Percentiles rank a stretch among this genome's conserved stretches.
Evolutionary conservation across 305 asterid genomes (phyloP).

Genomic region (Striga hermonthica): DNA sequence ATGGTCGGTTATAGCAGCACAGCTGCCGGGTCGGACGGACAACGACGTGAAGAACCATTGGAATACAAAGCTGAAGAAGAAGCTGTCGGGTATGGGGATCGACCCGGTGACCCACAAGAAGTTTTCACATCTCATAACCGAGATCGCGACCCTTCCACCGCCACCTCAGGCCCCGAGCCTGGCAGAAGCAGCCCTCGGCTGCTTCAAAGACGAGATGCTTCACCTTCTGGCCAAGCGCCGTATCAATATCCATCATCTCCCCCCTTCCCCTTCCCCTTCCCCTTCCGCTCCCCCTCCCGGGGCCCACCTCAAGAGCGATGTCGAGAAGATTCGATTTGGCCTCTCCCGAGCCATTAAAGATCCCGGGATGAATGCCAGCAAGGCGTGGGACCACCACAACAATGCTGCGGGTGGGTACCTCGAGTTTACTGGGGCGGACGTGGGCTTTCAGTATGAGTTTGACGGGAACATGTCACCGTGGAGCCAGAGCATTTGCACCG

Average conservation of each 20-base stretch:
- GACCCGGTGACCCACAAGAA: slow-evolving; percentile 98
- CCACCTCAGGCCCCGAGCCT: slow-evolving; percentile 78
- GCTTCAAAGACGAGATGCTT: slow-evolving; percentile 98
- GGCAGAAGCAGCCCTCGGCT: slow-evolving; percentile 95
- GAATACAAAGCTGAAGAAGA: slow-evolving; percentile 93
- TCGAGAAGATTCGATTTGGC: slow-evolving; percentile 63
- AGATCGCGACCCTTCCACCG: slow-evolving; percentile 90
- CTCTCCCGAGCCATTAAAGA: slow-evolving; percentile 68
- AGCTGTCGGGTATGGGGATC: slow-evolving; percentile 46
- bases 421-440: slow-evolving; percentile 41
- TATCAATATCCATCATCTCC: slow-evolving; percentile 55
- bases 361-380: slow-evolving; percentile 28
- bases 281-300: slow-evolving; percentile 39
- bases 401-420: slow-evolving; percentile 39
- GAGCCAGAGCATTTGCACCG: slow-evolving; percentile 68
- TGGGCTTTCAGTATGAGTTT: slow-evolving; percentile 57
- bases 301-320: slow-evolving; percentile 38
- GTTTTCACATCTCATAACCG: slow-evolving; percentile 83
- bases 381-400: slow-evolving; percentile 52
- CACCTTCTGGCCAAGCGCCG: slow-evolving; percentile 90
- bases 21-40: slow-evolving; percentile 93
- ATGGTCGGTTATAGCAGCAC: slow-evolving; percentile 97
- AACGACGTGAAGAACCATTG: slow-evolving; percentile 96
- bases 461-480: slow-evolving; percentile 65
- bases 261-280: slow-evolving; percentile 29